Evolutionary conservation across 2,329 filamentous ascomycete genomes (phyloP), one percentile per base, ranked within the genome.

Genomic region (Trichoderma koningiopsis): DNA sequence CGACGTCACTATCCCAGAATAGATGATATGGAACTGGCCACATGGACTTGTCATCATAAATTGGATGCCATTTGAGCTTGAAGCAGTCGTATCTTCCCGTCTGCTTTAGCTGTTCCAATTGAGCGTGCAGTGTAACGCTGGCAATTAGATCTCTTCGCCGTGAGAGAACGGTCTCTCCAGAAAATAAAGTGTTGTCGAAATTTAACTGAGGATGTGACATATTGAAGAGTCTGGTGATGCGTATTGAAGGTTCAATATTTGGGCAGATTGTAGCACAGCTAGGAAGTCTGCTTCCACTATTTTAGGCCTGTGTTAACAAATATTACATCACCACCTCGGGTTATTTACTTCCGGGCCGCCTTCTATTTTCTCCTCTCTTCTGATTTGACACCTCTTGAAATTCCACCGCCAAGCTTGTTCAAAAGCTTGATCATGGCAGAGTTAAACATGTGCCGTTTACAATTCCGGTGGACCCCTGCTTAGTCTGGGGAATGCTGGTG

Each of bases 1-100:
- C 57, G 10, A 59, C 57, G 22, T 59, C 57, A 27, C 31, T 37
- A 37, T 59, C 57, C 57, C 57, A 59, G 16, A 59, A 59, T 59
- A 59, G 24, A 27, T 59, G 57, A 59, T 43, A 37, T 8, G 57
- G 57, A 16, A 59, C 57, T 14, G 57, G 57, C 57, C 57, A 59
- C 57, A 59, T 37, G n/a, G 57, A 37, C 57, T 43, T 59, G 22
- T 59, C 57, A 24, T 35, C 33, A 37, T 59, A 59, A 22, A 37
- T 37, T n/a, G 57, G 35, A 37, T 59, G 57, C 57, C 57, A 59
- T 35, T 59, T 37, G 31, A 59, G 35, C 35, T 59, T 59, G 16
- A 43, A 59, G 22, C 31, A 35, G 4, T 59, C 57, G 11, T 59
- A 59, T 59, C 57, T 35, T 37, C 57, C 57, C 8, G 57, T 59